Evolutionary conservation across 2,329 filamentous ascomycete genomes (phyloP), one percentile per base, ranked within the genome.

Genomic region (Meredithiella fracta): DNA sequence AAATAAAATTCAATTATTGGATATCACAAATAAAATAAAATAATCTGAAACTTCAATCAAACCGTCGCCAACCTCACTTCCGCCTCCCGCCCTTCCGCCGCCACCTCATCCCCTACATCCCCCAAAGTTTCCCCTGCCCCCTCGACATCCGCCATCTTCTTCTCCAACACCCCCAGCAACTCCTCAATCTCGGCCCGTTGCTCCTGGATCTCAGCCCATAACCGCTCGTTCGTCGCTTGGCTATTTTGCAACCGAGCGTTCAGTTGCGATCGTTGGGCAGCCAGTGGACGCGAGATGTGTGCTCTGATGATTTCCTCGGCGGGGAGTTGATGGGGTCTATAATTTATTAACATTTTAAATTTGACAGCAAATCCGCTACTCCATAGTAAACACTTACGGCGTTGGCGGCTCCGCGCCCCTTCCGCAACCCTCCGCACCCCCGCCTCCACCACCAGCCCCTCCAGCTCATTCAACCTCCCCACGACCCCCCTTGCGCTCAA

Each of bases 391-490:
- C n/a, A 67, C 72, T 59, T 68, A 76, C 74, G 75, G 73, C 40
- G 69, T 67, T 3, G 73, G 73, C n/a, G 66, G 60, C 25, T 63
- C 56, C 1, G 61, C 59, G 5, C 62, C 63, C 55, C 61, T 59
- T 40, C 64, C 25, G 67, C 65, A 44, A 65, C 62, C 51, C 69
- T 64, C 57, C 72, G 65, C 54, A 61, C 60, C 51, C 66, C 67
- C 3, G 79, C 79, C 54, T 77, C 75, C 56, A 65, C 68, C 52
- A 79, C 70, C 14, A 83, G 69, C 25, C 61, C 67, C 62, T 83
- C 79, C 5, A 82, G 70, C 64, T 77, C 73, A 64, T 83, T 83
- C 8, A 83, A 69, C 59, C 73, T 73, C 40, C 69, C 68, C 1
- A 83, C 72, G 11, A 82, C 78, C 47, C 72, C 68, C 58, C 78